Evolutionary conservation across 192 early-diverging fungal genomes (phyloP), one percentile per base, ranked within the genome.

Genomic region (Coemansia guatemalensis): DNA sequence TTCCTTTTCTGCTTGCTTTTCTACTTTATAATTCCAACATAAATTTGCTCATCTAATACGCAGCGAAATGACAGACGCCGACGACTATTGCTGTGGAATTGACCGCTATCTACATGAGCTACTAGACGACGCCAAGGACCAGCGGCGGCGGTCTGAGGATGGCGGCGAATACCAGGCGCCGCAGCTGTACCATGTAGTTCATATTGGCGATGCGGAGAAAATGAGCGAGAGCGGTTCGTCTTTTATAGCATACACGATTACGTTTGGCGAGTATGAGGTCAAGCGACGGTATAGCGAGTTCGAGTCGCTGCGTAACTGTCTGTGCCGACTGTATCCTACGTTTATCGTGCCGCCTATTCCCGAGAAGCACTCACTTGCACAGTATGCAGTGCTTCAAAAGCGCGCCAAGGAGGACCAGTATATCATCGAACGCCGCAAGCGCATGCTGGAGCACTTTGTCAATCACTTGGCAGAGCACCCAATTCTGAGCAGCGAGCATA

Each of bases 281-380:
- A 89, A 84, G 61, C 88, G 92, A 50, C 86, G 97, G 32, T 99
- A 99, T 75, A 94, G 93, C 56, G 97, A 99, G 74, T 99, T 99
- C 64, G 96, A 97, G 72, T 88, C 93, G 3, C 83, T 99, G 48
- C 83, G 94, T 59, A 90, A 84, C 53, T 73, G 88, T 12, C 83
- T 99, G 53, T 81, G 78, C 20, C 82, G 86, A 39, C 82, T 94
- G 56, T 92, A 97, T 71, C 95, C 95, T 6, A 92, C 89, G 1
- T 69, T 92, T 47, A 90, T 96, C 53, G 87, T 98, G 9, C 95
- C 95, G 6, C 96, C 97, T 22, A 96, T 99, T 65, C 97, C 97
- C 20, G 95, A 97, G 62, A 99, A 99, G 79, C 96, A 99, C 82
- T 88, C 92, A 21, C 70, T 99, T 55, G 82, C 89, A 81, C 86